These are phyloP conservation scores for Sapria himalayana DNA, from an alignment of 345 rosid species.

Conservation along the genomic window DNA sequence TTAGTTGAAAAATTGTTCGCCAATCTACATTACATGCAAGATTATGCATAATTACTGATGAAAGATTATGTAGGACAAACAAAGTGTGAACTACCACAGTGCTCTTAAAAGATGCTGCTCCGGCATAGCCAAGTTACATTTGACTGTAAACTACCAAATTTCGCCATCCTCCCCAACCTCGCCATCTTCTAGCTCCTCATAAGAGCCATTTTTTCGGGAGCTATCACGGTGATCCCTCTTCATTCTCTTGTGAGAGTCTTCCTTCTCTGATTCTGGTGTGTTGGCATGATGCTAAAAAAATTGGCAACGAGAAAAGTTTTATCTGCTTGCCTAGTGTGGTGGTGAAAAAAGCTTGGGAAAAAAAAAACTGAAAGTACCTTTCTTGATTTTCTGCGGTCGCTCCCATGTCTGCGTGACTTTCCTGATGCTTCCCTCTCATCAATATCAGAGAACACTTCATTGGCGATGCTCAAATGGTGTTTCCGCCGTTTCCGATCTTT, in stretches of 20 bases:
- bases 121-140: too few species aligned
- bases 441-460: constrained; percentile 62
- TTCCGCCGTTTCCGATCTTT: constrained; percentile 64
- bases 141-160: constrained; percentile 27
- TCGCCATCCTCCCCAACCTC: constrained; percentile 90
- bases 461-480: constrained; percentile 47
- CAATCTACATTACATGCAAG: too few species aligned
- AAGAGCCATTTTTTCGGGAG: constrained; percentile 38
- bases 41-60: too few species aligned
- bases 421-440: constrained; percentile 63
- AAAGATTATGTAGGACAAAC: too few species aligned
- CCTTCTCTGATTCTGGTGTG: constrained; percentile 70
- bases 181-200: constrained; percentile 89
- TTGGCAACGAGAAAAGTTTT: too few species aligned
- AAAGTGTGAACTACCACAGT: too few species aligned
- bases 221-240: constrained; percentile 61
- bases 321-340: too few species aligned
- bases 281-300: constrained; percentile 39
- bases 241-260: constrained; percentile 48
- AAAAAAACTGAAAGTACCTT: constrained; percentile 37
- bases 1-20: too few species aligned
- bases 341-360: too few species aligned
- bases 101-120: too few species aligned
- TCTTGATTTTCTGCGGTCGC: constrained; percentile 76
- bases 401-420: constrained; percentile 60